A percentile compares a stretch with the other conserved stretches of the same genome.
Conservation (phyloP, 345 rosid genomes). For the Gossypium arboreum region DNA sequence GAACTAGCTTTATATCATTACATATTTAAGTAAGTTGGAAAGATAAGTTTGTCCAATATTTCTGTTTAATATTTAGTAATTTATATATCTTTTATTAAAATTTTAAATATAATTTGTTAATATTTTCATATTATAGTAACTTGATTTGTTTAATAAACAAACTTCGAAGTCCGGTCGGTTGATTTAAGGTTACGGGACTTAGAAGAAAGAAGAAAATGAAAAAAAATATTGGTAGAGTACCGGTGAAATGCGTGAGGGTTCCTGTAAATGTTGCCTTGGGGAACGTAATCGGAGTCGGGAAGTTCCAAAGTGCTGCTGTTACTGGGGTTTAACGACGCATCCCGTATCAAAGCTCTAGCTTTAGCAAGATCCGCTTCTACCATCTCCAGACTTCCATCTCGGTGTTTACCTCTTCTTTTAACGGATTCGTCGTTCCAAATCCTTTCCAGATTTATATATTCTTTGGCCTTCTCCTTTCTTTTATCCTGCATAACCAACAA, state of each 20-base stretch:
- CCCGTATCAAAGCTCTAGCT: slow-evolving; percentile 49
- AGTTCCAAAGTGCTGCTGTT: slow-evolving; percentile 4
- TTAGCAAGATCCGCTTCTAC: slow-evolving; percentile 41
- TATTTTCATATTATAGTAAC: too few species aligned
- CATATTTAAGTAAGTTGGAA: too few species aligned
- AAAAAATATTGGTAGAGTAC: slow-evolving; percentile 21
- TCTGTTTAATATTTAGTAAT: too few species aligned
- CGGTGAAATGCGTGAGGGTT: slow-evolving; percentile 50
- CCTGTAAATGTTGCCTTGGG: slow-evolving; percentile 43
- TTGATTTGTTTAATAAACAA: too few species aligned
- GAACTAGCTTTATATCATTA: too few species aligned
- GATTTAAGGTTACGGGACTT: too few species aligned
- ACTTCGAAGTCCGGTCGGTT: too few species aligned
- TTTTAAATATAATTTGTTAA: too few species aligned
- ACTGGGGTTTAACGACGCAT: slow-evolving; percentile 24
- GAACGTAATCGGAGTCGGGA: slow-evolving; percentile 36
- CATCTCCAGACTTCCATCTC: slow-evolving; percentile 27
- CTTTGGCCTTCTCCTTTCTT: slow-evolving; percentile 8
- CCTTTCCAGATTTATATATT: slow-evolving; percentile 15
- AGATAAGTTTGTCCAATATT: too few species aligned
- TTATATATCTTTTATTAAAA: too few species aligned
- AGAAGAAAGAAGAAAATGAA: neutral
- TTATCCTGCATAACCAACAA: neutral
- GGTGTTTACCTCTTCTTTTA: neutral
- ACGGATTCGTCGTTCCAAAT: neutral